These are phyloP conservation scores for Sanghuangporus baumii DNA, from an alignment of 1,284 basidiomycete genomes.

Conservation along the genomic window DNA sequence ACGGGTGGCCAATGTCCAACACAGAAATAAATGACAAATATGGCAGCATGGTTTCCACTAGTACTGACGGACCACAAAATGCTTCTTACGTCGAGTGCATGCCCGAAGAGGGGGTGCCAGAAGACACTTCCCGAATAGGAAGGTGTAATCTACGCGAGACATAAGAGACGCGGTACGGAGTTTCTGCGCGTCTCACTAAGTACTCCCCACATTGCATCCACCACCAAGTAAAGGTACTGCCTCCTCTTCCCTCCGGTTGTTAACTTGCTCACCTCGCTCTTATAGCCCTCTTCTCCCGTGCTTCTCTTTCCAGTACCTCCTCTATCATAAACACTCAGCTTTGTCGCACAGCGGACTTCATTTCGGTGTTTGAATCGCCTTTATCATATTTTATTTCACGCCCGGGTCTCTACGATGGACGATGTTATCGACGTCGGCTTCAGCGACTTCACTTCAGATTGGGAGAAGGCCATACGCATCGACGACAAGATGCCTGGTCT, in stretches of 20 bases:
- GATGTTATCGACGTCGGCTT: background rate
- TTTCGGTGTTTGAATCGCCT: background rate
- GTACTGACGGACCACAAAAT: background rate
- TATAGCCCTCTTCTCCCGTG: background rate
- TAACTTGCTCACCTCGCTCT: background rate
- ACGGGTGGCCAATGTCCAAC: background rate
- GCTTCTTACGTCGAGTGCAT: background rate
- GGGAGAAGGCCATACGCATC: background rate
- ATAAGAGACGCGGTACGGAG: background rate
- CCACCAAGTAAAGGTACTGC: background rate
- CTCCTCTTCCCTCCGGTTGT: background rate
- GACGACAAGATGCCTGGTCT: background rate
- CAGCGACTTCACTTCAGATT: slow-evolving; percentile 1
- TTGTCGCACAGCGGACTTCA: background rate
- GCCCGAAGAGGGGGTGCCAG: background rate
- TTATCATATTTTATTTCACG: background rate
- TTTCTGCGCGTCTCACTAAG: background rate
- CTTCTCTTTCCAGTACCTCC: background rate
- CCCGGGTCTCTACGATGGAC: background rate
- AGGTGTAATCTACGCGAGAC: background rate
- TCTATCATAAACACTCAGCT: background rate
- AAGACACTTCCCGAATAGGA: background rate
- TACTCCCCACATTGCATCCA: background rate
- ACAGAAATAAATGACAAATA: background rate
- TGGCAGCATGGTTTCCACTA: background rate